A percentile compares a stretch with the other conserved stretches of the same genome.
Conservation (phyloP, 768 basidiomycete genomes). For the Melanogaster broomeanus region DNA sequence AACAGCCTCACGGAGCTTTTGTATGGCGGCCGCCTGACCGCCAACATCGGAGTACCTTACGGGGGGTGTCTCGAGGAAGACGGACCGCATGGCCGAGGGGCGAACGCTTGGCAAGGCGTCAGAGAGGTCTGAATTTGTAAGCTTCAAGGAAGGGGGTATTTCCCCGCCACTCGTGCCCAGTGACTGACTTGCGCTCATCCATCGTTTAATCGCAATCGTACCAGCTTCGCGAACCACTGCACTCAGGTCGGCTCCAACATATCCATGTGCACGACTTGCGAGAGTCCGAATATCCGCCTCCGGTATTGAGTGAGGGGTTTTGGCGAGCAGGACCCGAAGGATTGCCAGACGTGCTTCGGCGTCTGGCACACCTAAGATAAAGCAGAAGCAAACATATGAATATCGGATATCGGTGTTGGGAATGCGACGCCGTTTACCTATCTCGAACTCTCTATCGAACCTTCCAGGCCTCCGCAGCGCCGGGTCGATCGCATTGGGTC, state of each 20-base stretch:
- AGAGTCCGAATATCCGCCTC: conserved; percentile 60
- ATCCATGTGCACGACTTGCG: conserved; percentile 86
- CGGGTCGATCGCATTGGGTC: conserved; percentile 95
- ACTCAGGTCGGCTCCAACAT: conserved; percentile 94
- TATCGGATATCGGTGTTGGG: background rate
- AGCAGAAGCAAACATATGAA: background rate
- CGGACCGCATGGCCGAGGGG: conserved; percentile 92
- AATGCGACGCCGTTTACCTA: conserved; percentile 52
- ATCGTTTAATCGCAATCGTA: conserved; percentile 86
- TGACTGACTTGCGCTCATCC: conserved; percentile 42
- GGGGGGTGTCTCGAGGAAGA: conserved; percentile 84
- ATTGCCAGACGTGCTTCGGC: conserved; percentile 83
- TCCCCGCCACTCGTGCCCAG: conserved; percentile 4
- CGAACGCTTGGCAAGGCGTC: conserved; percentile 76
- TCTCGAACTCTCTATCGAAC: conserved; percentile 95
- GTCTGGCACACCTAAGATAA: conserved; percentile 77
- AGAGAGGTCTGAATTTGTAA: conserved; percentile 65
- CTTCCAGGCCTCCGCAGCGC: conserved; percentile 86
- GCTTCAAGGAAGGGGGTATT: conserved; percentile 32
- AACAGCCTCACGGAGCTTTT: conserved; percentile 85
- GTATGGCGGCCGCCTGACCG: conserved; percentile 79
- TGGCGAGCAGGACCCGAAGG: conserved; percentile 78
- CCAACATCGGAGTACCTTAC: conserved; percentile 89
- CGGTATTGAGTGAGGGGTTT: conserved; percentile 75
- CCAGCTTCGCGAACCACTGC: conserved; percentile 94